Evolutionary conservation across 495 filamentous ascomycete genomes (phyloP), one percentile per base, ranked within the genome.

Genomic region (Melanomma pulvis-pyrius): DNA sequence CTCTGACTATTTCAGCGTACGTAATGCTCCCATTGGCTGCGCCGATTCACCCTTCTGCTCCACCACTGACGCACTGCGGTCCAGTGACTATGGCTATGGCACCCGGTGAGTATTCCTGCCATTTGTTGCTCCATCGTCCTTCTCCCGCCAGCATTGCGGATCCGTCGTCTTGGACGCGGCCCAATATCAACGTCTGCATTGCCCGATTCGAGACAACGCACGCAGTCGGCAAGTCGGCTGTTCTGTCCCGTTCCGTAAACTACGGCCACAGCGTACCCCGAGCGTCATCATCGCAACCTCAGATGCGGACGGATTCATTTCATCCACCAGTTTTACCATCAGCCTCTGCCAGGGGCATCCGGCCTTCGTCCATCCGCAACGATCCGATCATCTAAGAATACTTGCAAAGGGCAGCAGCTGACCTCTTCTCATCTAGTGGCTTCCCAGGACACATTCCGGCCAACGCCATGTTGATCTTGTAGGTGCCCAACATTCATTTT

Each of bases 1-100:
- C 69, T 39, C 57, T 73, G 59, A 71, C 56, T 21, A 73, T 73
- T 47, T 34, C 71, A 29, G 15, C 59, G 71, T 71, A 71, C 59
- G 71, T 73, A 69, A 72, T 51, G 21, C 53, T 4, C 30, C 30
- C 28, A 44, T 59, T 63, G 39, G 46, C 48, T 59, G 17, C 15
- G 1, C 39, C 28, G 34, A 2, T 39, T 59, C 24, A 26, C 1
- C 24, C 6, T 41, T 12, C 15, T 9, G 17, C 28, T 59, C 22
- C 44, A 57, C 19, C 36, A 39, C 63, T 66, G 44, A 70, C 56
- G 46, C 51, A 54, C 3, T 53, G 17, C 44, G 15, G 2, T 47
- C 15, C 50, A 72, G 70, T 59, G 70, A 72, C 50, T 72, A 65
- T 59, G 71, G 66, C 48, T 73, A 73, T 36, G 71, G 67, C 48